Base-by-base conservation (phyloP, 169 alveolate species). In the Cryptosporidium felis region DNA sequence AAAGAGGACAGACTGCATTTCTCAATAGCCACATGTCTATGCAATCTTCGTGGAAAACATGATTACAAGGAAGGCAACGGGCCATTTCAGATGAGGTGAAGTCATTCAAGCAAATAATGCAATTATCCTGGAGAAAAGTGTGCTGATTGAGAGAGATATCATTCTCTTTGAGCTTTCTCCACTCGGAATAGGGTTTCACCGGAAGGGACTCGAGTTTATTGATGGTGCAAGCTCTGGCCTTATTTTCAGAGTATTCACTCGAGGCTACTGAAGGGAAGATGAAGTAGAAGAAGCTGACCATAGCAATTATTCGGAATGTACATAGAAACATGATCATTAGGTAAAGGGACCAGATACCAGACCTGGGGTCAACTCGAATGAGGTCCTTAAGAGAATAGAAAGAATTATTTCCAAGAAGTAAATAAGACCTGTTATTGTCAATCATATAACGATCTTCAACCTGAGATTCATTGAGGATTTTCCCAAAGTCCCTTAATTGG, bases 31-130 rank as follows among this genome's bases (percentile, higher is more conserved):
- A 92, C 28, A 66, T 51, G 60, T 92, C 95, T 38, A 92, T 90
- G 47, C 95, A 92, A 58, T 65, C 59, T 34, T 89, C 92, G 59
- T 92, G 95, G 49, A 92, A 92, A 44, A 56, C 53, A 74, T 92
- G 95, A 14, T 60, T 60, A 66, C 95, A 92, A n/a, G 95, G 94
- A 28, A 92, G 91, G 26, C 92, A 89, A 6, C 94, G 92, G 8
- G 88, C 32, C 30, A 62, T 28, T 14, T 91, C 92, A n/a, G 23
- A 18, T 23, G 45, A 28, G 16, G 62, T 28, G 30, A 81, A 45
- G 42, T 62, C 89, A 18, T 34, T 51, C 49, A 81, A 16, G 45
- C 92, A 89, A 82, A 89, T 59, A 32, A 82, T 49, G 23, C 92
- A 89, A 16, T 45, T 80, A 30, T 79, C 74, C 28, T 61, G 85